phyloP scores from a whole-genome alignment of 2,329 filamentous ascomycete genomes.

The Neonectria coccinea region DNA sequence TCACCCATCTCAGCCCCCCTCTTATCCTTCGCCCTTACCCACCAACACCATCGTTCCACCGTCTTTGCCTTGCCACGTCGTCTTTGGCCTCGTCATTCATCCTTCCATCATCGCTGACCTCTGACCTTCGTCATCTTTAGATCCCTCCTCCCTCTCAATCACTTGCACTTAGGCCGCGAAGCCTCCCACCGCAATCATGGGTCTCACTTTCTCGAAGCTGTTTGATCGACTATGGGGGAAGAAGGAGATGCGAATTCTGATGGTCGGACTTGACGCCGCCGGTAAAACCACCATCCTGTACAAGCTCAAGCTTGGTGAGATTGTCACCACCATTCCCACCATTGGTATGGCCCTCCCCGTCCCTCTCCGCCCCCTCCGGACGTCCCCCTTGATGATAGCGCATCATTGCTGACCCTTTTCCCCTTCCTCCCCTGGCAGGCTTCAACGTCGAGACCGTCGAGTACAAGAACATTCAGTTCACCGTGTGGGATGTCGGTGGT shows the following conservation, averaged over 20 bases:
- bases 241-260: conserved; percentile 99
- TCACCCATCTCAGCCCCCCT: conserved; percentile 9
- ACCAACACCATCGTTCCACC: conserved; percentile 35
- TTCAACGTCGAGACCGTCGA: conserved; percentile 99
- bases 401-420: conserved; percentile 39
- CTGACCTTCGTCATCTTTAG: conserved; percentile 19
- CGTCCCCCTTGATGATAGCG: neutral
- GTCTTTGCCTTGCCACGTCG: conserved; percentile 21
- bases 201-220: conserved; percentile 96
- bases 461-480: conserved; percentile 99
- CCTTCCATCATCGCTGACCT: conserved; percentile 32
- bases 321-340: conserved; percentile 98
- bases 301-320: conserved; percentile 99
- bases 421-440: conserved; percentile 61
- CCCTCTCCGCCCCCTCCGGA: no score
- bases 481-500: conserved; percentile 99
- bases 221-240: conserved; percentile 97
- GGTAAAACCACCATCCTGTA: conserved; percentile 99
- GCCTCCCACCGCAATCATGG: conserved; percentile 80
- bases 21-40: conserved; percentile 26
- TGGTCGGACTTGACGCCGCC: conserved; percentile 99
- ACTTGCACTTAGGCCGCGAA: conserved; percentile 47
- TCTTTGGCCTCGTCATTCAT: conserved; percentile 38
- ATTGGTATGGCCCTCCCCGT: conserved; percentile 72
- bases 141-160: conserved; percentile 42